phyloP scores from a whole-genome alignment of 257 asterid species.

The Buddleja alternifolia region DNA sequence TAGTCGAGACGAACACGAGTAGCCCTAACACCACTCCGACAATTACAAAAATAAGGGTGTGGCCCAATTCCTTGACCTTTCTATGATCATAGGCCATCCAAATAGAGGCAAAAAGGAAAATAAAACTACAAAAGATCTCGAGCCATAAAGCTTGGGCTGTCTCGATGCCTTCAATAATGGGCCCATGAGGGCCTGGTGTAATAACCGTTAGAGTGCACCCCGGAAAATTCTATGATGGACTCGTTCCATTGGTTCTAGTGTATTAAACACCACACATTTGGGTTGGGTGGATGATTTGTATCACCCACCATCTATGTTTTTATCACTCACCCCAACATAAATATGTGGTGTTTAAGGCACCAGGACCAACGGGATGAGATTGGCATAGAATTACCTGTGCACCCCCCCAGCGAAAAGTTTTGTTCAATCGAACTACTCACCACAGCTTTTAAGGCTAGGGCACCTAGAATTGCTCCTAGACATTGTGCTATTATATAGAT shows the following conservation, averaged over 20 bases:
- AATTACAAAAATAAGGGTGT: slow-evolving; percentile 40
- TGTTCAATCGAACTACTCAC: slow-evolving; percentile 45
- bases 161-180: slow-evolving; percentile 46
- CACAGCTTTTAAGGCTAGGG: slow-evolving; percentile 70
- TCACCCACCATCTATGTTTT: no score
- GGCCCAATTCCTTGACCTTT: slow-evolving; percentile 56
- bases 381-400: no score
- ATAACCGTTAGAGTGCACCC: slow-evolving; percentile 69
- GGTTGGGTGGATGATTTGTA: no score
- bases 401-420: slow-evolving; percentile 69
- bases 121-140: slow-evolving; percentile 61
- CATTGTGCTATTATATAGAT: slow-evolving; percentile 66
- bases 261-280: no score
- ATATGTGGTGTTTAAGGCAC: no score
- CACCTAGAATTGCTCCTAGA: slow-evolving; percentile 63
- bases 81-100: slow-evolving; percentile 87
- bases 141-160: slow-evolving; percentile 69
- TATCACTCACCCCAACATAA: no score
- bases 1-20: slow-evolving; percentile 61
- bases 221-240: no score
- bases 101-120: slow-evolving; percentile 63
- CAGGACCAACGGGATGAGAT: no score
- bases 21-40: slow-evolving; percentile 66
- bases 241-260: no score
- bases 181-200: slow-evolving; percentile 56